phyloP scores from a whole-genome alignment of 768 basidiomycete genomes.

The Atractiella rhizophila region DNA sequence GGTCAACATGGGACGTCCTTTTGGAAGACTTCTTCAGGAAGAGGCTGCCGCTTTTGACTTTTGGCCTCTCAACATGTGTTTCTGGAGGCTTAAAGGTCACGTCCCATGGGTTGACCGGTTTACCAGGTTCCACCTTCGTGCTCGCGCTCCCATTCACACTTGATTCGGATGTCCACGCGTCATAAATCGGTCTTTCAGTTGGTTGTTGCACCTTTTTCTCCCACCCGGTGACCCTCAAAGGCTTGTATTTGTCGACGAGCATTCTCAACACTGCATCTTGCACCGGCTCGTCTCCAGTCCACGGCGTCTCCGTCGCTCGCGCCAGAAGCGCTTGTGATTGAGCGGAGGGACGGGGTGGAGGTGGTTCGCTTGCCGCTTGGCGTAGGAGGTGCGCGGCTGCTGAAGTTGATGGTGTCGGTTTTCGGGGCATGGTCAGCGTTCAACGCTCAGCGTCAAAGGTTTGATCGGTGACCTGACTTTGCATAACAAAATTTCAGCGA shows the following conservation, averaged over 20 bases:
- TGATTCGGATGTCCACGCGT: neutral
- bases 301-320: conserved; percentile 2
- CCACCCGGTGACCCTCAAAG: conserved; percentile 7
- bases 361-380: conserved; percentile 1
- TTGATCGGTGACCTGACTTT: no score
- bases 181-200: neutral
- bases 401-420: conserved; percentile 2
- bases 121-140: neutral
- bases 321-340: neutral
- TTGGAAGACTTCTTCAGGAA: neutral
- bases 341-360: neutral
- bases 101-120: conserved; percentile 7
- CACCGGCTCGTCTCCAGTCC: conserved; percentile 2
- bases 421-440: no score
- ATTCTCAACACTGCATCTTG: conserved; percentile 6
- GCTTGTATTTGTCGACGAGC: conserved; percentile 7
- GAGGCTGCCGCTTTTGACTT: neutral
- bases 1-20: neutral
- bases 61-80: conserved; percentile 2
- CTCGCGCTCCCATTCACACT: neutral
- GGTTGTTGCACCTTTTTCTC: conserved; percentile 9
- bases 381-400: conserved; percentile 5
- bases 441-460: no score
- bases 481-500: no score
- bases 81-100: conserved; percentile 2